Evolutionary conservation across 2,329 filamentous ascomycete species (phyloP).

Genomic region (Simplicillium sp.): DNA sequence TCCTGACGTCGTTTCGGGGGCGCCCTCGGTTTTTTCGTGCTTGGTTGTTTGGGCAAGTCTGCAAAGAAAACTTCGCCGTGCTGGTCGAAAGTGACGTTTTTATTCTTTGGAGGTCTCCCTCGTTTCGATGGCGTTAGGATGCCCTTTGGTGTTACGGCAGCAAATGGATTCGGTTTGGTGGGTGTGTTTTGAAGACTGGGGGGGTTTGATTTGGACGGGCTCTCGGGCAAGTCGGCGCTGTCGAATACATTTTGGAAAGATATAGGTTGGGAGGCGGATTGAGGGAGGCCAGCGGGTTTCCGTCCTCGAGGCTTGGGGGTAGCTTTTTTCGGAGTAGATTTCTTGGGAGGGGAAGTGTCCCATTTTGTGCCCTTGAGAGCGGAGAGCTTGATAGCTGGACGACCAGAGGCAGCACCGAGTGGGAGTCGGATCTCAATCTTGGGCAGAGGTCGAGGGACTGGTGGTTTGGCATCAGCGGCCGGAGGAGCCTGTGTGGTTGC

Average conservation of each 20-base stretch:
- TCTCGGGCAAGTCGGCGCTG: conserved; percentile 8
- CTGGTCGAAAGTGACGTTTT: conserved; percentile 46
- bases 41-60: conserved; percentile 34
- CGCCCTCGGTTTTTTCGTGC: conserved; percentile 13
- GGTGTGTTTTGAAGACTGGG: conserved; percentile 1
- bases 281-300: conserved; percentile 1
- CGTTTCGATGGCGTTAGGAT: conserved; percentile 47
- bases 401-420: conserved; percentile 10
- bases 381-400: conserved; percentile 25
- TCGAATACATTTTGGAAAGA: conserved; percentile 2
- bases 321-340: conserved; percentile 8
- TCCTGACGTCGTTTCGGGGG: conserved; percentile 18
- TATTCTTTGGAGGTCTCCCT: conserved; percentile 28
- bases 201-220: background rate
- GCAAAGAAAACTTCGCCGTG: conserved; percentile 41
- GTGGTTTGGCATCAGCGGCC: conserved; percentile 4
- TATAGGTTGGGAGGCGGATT: background rate
- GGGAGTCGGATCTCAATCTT: conserved; percentile 6
- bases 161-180: conserved; percentile 5
- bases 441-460: conserved; percentile 7
- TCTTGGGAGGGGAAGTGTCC: conserved; percentile 20
- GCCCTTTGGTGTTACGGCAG: conserved; percentile 31
- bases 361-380: conserved; percentile 27
- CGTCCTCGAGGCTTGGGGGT: conserved; percentile 5
- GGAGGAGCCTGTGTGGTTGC: too few relatives aligned